These are phyloP conservation scores for Symbiodinium pilosum DNA, from an alignment of 73 alveolate species.

Conservation along the genomic window DNA sequence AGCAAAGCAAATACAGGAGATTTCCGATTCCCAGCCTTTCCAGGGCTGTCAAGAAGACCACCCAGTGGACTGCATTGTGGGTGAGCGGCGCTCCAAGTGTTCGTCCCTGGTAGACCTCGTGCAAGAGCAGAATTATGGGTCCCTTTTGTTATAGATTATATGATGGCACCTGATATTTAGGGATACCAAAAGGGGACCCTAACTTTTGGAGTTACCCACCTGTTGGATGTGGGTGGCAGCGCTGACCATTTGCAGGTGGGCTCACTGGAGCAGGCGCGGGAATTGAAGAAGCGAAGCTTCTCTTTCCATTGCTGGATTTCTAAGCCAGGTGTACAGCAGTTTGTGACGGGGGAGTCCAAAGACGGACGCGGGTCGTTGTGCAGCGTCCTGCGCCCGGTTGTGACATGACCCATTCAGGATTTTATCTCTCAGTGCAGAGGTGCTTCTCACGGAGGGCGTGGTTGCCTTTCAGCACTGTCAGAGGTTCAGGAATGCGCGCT, in stretches of 20 bases:
- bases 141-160: too few relatives aligned
- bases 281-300: not conserved
- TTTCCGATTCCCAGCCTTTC: too few relatives aligned
- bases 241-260: slow-evolving; percentile 31
- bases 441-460: slow-evolving; percentile 89
- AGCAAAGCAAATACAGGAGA: too few relatives aligned
- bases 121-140: too few relatives aligned
- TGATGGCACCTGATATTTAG: too few relatives aligned
- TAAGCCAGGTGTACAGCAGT: slow-evolving; percentile 44
- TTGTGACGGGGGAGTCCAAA: slow-evolving; percentile 86
- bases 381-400: slow-evolving; percentile 5
- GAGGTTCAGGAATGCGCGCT: slow-evolving; percentile 72
- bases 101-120: not conserved
- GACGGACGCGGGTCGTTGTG: slow-evolving; percentile 67
- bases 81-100: slow-evolving; percentile 11
- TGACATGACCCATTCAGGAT: not conserved
- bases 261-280: slow-evolving; percentile 76
- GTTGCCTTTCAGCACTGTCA: slow-evolving; percentile 75
- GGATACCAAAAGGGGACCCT: not conserved
- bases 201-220: too few relatives aligned
- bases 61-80: slow-evolving; percentile 77
- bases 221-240: too few relatives aligned
- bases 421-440: not conserved
- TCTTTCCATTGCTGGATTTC: not conserved
- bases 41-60: slow-evolving; percentile 67